A percentile compares a stretch with the other conserved stretches of the same genome.
Conservation (phyloP, 148 eudicot species). For the Fallopia convolvulus region DNA sequence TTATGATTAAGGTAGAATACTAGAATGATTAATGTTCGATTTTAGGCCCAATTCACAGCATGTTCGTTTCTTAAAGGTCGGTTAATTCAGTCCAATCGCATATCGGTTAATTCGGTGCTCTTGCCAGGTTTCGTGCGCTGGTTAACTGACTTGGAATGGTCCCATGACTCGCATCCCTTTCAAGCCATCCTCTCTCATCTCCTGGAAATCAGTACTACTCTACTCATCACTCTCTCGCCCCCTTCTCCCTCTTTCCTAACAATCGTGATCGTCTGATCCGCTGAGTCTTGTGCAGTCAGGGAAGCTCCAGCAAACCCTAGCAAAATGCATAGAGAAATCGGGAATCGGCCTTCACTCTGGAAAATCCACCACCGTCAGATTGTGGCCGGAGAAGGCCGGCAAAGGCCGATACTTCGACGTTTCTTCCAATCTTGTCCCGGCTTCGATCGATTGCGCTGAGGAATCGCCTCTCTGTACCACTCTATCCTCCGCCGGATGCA, state of each 20-base stretch:
- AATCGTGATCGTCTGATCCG: neutral
- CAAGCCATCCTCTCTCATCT: constrained; percentile 40
- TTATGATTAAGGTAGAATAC: too few relatives aligned
- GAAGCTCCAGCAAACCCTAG: constrained; percentile 62
- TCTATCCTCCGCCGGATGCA: constrained; percentile 41
- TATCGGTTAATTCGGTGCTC: too few relatives aligned
- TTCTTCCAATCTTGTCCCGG: constrained; percentile 32
- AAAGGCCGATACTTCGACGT: constrained; percentile 58
- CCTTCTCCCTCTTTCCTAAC: neutral
- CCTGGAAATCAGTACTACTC: constrained; percentile 66
- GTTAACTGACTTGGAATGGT: neutral
- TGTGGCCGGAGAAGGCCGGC: constrained; percentile 61
- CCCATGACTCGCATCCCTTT: constrained; percentile 29
- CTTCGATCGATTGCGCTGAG: constrained; percentile 40
- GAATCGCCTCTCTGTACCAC: constrained; percentile 74
- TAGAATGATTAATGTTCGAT: too few relatives aligned
- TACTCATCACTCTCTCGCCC: constrained; percentile 1
- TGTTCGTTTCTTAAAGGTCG: too few relatives aligned
- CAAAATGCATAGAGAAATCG: constrained; percentile 38
- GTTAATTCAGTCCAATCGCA: too few relatives aligned
- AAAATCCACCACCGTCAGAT: constrained; percentile 29
- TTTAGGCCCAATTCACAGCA: too few relatives aligned
- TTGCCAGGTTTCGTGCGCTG: too few relatives aligned
- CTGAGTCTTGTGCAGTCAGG: constrained; percentile 43
- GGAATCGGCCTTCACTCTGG: constrained; percentile 78